Base-by-base conservation (phyloP, 169 alveolate species). In the Amoebophrya sp. region DNA sequence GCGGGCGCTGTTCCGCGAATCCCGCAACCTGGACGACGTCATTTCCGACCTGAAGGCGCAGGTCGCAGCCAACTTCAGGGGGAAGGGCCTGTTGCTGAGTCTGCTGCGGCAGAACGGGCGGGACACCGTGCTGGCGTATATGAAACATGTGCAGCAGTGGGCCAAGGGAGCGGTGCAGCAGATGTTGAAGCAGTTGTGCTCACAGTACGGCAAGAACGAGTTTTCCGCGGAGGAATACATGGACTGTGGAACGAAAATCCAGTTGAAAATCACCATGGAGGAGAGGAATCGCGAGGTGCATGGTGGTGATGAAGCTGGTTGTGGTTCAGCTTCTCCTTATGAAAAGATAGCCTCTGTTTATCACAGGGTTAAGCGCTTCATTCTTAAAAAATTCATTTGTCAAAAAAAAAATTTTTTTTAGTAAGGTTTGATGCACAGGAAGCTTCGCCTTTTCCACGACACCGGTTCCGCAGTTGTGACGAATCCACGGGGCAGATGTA, bases 201-300 rank as follows among this genome's bases (percentile, higher is more conserved):
- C 53, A 0, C 83, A 91, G 89, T 77, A 92, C 66, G 93, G 92
- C 12, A 40, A 91, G 92, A 54, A 92, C 7, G 94, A 90, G 14
- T 93, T 96, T 0, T 89, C 92, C n/a, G 95, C 95, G 66, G 53
- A 54, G 25, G 98, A 96, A 54, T 95, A 92, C 66, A 95, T 96
- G 97, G 98, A 96, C 94, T 97, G 95, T 92, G 98, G 98, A 40
- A 92, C 96, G n/a, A 91, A 41, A 23, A 95, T 96, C 1, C 23
- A 90, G 35, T 93, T 96, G 54, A 54, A 92, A 40, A 89, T 95
- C 25, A 95, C 95, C n/a, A 94, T 96, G 41, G 95, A 95, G 91
- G 35, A 39, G 40, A 35, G 39, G 66, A 77, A 83, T 1, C 35
- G 93, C 32, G 0, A 77, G 38, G 92, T n/a, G 25, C n/a, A n/a